A percentile compares a stretch with the other conserved stretches of the same genome.
phyloP scores from a whole-genome alignment of 495 filamentous ascomycete genomes.

The Aspergillus cristatus region DNA sequence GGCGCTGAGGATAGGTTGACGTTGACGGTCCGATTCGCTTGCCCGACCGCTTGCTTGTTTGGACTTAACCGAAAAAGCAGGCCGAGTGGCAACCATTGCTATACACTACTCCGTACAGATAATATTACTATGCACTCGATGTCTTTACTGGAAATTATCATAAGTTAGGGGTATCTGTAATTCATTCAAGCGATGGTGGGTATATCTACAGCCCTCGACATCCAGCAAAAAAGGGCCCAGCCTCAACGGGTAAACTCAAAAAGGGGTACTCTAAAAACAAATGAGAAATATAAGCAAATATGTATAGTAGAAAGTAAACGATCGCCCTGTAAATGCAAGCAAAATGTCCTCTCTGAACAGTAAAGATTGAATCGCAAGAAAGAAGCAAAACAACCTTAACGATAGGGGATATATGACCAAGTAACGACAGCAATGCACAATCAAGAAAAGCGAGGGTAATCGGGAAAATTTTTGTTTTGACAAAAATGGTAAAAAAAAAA shows the following conservation, averaged over 20 bases:
- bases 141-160: no score
- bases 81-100: no score
- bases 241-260: constrained; percentile 2
- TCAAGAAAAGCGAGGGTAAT: constrained; percentile 9
- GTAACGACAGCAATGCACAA: not conserved
- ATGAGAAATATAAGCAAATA: constrained; percentile 11
- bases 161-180: no score
- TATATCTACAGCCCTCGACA: not conserved
- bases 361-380: constrained; percentile 5
- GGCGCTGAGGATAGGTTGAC: constrained; percentile 10
- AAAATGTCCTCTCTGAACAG: constrained; percentile 9
- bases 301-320: constrained; percentile 6
- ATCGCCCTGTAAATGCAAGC: constrained; percentile 24
- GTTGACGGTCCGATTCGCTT: constrained; percentile 8
- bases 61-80: constrained; percentile 11
- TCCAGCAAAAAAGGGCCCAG: constrained; percentile 12
- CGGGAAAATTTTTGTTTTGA: constrained; percentile 2
- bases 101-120: no score
- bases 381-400: no score
- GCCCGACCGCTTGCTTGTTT: constrained; percentile 3
- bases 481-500: constrained; percentile 18
- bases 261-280: not conserved
- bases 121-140: no score
- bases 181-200: no score
- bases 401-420: no score